Base-by-base conservation (phyloP, 805 yeast genomes). In the Naumovozyma castellii region DNA sequence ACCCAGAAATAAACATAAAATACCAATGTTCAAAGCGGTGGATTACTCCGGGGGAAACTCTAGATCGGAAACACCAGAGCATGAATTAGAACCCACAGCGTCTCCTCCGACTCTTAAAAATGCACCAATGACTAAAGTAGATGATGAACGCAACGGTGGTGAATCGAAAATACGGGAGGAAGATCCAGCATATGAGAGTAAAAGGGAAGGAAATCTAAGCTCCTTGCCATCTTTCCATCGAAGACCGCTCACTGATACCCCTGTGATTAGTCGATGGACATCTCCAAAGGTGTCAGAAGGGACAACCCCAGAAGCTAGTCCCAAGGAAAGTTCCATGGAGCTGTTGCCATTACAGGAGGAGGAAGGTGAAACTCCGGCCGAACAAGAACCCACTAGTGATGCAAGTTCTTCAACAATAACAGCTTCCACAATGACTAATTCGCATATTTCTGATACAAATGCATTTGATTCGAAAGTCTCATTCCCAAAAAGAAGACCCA, bases 181-280 rank as follows among this genome's bases (percentile, higher is more conserved):
- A 13, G 25, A 32, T 31, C 37, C 25, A 15, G 36, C 18, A 14
- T 19, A 32, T 16, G 37, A 34, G n/a, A 34, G 17, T 3, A 40
- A 31, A 32, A 32, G 32, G 5, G 32, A n/a, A 9, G 32, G 32
- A 12, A n/a, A 9, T 5, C 13, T 29, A 29, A 29, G 32, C 15
- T 29, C 32, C 5, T 47, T 57, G 9, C 82, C 84, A 0, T 76
- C 66, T 41, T 82, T 82, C 61, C 77, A 80, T 53, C 78, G 75
- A 57, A 65, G 87, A 35, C 92, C 92, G 0, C 62, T 77, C 39
- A 78, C 80, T 33, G 92, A 82, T 52, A 82, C 92, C 0, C 92
- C 92, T 0, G 69, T 78, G 1, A 72, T 71, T 9, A 76, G 82
- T 22, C 65, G 68, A 2, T 64, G 70, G 53, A 63, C 74, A 1